These are phyloP conservation scores for Candida orba DNA, from an alignment of 805 yeast species.

Conservation along the genomic window DNA sequence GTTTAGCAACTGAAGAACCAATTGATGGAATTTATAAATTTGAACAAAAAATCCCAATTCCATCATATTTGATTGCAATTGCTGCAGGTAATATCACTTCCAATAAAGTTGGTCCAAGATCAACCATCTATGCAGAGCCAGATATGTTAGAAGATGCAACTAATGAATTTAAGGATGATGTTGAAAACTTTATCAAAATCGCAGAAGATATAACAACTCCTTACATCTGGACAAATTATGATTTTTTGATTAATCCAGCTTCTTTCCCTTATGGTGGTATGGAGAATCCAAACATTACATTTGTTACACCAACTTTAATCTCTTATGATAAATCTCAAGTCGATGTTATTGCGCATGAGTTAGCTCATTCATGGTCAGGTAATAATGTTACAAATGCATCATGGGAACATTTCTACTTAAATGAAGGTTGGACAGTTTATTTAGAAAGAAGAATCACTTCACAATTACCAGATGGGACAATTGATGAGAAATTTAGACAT, in stretches of 20 bases:
- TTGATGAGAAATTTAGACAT: constrained; percentile 74
- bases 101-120: constrained; percentile 77
- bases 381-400: constrained; percentile 84
- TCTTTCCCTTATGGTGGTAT: constrained; percentile 87
- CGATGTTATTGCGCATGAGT: constrained; percentile 87
- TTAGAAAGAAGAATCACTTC: constrained; percentile 70
- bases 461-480: constrained; percentile 34
- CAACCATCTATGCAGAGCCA: constrained; percentile 77
- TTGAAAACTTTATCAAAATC: constrained; percentile 68
- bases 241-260: constrained; percentile 72
- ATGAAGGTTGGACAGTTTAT: constrained; percentile 96
- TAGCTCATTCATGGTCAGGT: constrained; percentile 92
- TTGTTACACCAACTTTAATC: constrained; percentile 83
- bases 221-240: constrained; percentile 82
- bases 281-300: constrained; percentile 90
- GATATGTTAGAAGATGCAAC: constrained; percentile 57
- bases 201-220: constrained; percentile 73
- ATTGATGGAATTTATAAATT: constrained; percentile 35
- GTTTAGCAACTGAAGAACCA: constrained; percentile 33
- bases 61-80: constrained; percentile 75
- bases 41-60: constrained; percentile 76
- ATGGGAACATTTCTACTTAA: constrained; percentile 93
- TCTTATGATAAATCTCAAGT: constrained; percentile 82
- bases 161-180: constrained; percentile 74
- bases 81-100: constrained; percentile 74